Evolutionary conservation across 441 rosid genomes (phyloP).

Genomic region (Adansonia rubrostipa): DNA sequence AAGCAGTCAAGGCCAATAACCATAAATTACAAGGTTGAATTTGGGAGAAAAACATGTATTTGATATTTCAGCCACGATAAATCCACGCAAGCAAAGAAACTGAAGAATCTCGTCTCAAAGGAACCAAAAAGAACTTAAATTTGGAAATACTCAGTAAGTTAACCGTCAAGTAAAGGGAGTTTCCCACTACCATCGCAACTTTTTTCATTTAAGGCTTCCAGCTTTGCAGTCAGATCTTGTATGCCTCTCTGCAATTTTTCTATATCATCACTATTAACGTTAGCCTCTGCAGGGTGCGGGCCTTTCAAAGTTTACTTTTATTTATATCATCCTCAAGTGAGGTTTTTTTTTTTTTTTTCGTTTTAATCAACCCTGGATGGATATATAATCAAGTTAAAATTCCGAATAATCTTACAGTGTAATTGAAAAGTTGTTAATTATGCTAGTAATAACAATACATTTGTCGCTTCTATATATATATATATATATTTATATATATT

Average conservation of each 20-base stretch:
- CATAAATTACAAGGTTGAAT: conserved; percentile 5
- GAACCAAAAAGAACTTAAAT: conserved; percentile 59
- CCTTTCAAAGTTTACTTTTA: no score
- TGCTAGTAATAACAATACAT: no score
- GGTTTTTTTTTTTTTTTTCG: no score
- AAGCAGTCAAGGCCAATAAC: background rate
- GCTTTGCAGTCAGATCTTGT: conserved; percentile 72
- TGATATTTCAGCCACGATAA: background rate
- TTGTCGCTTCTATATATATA: no score
- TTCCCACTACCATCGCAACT: conserved; percentile 81
- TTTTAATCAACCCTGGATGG: no score
- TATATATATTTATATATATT: no score
- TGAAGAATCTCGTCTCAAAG: background rate
- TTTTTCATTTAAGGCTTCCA: conserved; percentile 76
- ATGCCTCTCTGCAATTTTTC: conserved; percentile 73
- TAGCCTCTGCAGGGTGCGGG: no score
- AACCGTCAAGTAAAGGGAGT: conserved; percentile 80
- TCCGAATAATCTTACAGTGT: no score
- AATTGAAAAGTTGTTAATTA: no score
- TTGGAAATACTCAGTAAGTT: conserved; percentile 80
- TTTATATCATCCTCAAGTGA: no score
- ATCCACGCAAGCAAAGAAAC: conserved; percentile 21
- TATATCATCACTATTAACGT: conserved; percentile 53
- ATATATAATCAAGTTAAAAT: no score
- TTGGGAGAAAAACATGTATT: background rate